Evolutionary conservation across 2,329 filamentous ascomycete genomes (phyloP), one percentile per base, ranked within the genome.

Genomic region (Furcasterigmium furcatum): DNA sequence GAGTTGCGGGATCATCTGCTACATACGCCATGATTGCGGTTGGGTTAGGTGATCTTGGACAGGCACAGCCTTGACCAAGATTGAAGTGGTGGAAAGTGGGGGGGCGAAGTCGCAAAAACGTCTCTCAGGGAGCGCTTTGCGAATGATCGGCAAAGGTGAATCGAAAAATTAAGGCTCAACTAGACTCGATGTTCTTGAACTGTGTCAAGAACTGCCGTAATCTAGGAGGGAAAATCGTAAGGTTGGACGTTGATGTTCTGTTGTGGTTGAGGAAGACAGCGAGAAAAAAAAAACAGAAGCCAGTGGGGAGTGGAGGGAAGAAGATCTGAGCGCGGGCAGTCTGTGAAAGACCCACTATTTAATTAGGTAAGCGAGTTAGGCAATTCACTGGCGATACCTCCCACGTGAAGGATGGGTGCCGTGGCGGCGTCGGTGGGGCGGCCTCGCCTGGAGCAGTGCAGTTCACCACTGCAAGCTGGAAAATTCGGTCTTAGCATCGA

Each of bases 21-120:
- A 36, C 34, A 12, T 36, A 36, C 34, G 91, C 92, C 92, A 97
- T 97, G 83, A 87, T 96, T 92, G 89, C 85, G 85, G 76, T 79
- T 74, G 63, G 52, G 57, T 61, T 62, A 66, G 55, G 63, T 64
- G 64, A 65, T 42, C 30, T 30, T 42, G 34, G 34, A 36, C 34
- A 36, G 34, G 34, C 34, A 18, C 34, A 36, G 34, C 34, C 34
- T 36, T 36, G 34, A 36, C 34, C 34, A 36, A 36, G 34, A 36
- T 36, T 36, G 34, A 36, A 36, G 34, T 36, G 38, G 39, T 27
- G 19, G 25, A 34, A 42, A 34, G 40, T 34, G 40, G 40, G 27
- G 25, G 20, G 40, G 29, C 40, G 40, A 34, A 34, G 30, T 40
- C 27, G 30, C 40, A 42, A 30, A 32, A 32, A 32, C 29, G 40